Base-by-base conservation (phyloP, 148 eudicot species). In the Linanthus parryae region DNA sequence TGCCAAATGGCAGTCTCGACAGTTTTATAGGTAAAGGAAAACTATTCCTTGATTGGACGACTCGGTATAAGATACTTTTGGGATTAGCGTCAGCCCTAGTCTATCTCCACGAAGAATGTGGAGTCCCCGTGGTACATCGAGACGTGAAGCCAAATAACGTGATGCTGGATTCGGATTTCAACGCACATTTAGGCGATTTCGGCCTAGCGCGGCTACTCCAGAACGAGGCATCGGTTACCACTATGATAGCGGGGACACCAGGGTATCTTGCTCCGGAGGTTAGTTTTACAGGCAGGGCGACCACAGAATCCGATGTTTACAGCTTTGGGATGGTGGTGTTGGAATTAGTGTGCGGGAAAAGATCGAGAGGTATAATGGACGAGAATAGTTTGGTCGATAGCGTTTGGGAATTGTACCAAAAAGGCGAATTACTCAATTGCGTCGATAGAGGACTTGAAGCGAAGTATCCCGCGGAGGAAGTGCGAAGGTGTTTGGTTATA, bases 191-290 rank as follows among this genome's bases (percentile, higher is more conserved):
- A 0, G 95, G 95, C 3, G 95, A 86, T 35, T 86, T 86, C 54
- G 95, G 95, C 28, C 70, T 86, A 0, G 95, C 89, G 0, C 54
- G 95, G 9, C 47, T 86, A 49, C 69, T 76, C 37, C 72, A 62
- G 25, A 70, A 70, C 45, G 59, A 73, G 2, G 51, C 65, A 12
- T 67, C 71, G 0, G 81, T 71, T 36, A 79, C 83, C 19, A 86
- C 95, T 7, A 68, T 79, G 71, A 80, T 82, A 21, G 95, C 85
- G 0, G 89, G 95, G 29, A 86, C 95, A 6, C 64, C 75, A 27
- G 95, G 95, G 3, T 86, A 85, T 58, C 53, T 86, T 29, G 95
- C 95, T 2, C 95, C 95, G 0, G 95, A 86, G 28, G 95, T 86
- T 4, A 70, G 78, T 43, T 79, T 67, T 56, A 86, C 82, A 1